Evolutionary conservation across 2,329 filamentous ascomycete species (phyloP), one percentile per base, ranked within the genome.

Genomic region (Neonectria ditissima): DNA sequence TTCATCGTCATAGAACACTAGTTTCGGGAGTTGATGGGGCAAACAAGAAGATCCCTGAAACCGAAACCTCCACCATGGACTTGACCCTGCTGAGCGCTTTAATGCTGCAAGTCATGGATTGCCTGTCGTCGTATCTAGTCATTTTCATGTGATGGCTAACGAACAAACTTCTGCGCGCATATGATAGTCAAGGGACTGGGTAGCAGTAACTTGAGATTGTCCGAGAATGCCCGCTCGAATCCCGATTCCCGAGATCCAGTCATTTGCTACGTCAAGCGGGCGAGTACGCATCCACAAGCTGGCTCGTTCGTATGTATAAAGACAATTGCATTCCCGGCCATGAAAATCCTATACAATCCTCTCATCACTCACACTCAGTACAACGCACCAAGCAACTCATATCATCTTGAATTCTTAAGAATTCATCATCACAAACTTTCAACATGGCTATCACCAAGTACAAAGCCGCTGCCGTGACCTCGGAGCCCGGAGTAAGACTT

Each of bases 381-480:
- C 16, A 43, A 44, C 3, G 48, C n/a, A 51, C 28, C 16, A 37
- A 28, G 13, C 34, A 37, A 5, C 48, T 30, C 13, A 22, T 5
- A 44, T 24, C 50, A 7, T 30, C 57, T 47, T 22, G 7, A 59
- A 54, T 45, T 47, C 48, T 39, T 39, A 18, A 20, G 44, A 53
- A 52, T 54, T 24, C 48, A 54, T 16, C 41, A 20, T 24, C 18
- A 11, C 48, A 59, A 54, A 41, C 26, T 43, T 28, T 44, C 41
- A 59, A 59, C 4, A 59, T 59, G 57, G 22, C 22, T 48, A 59
- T 59, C 57, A 59, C 57, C 30, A 59, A 59, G 57, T 59, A 59
- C 50, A 59, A 59, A 41, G 57, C 57, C 20, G 57, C 57, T 37
- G 57, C 57, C 34, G 57, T 59, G 30, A 59, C 57, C 39, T 59